Evolutionary conservation across 140 eudicot species (phyloP), one percentile per base, ranked within the genome.

Genomic region (Ambrosia hybrid): DNA sequence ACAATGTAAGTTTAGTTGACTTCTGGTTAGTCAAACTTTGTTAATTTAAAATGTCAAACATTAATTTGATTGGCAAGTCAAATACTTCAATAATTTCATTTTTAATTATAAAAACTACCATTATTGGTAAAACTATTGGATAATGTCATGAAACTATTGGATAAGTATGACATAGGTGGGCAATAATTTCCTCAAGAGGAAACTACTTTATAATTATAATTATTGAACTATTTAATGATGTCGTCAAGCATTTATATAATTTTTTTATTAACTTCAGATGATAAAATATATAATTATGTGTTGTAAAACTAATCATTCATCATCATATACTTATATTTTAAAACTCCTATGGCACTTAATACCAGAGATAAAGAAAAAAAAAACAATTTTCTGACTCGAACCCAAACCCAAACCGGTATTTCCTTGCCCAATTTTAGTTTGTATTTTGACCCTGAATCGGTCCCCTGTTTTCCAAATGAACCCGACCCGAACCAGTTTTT

Each of bases 161-260:
- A 70, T 70, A 62, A 70, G 81, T 37, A 51, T 70, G 76, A 77
- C 26, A 41, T 62, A 70, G 51, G 72, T 63, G 33, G 61, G 16
- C 77, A 52, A 70, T 71, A 56, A 70, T 62, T 61, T 62, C 77
- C 49, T 5, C 34, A 61, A 70, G 43, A 21, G 58, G 72, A 37
- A 77, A 60, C 64, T 39, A 37, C 33, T 74, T 37, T 49, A 61
- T 1, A 51, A 61, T 77, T 62, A 77, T 70, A 51, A 61, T 77
- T 62, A 77, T 70, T 70, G 72, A 7, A 26, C 51, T 33, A 52
- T 38, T 17, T 14, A 51, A 48, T 48, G 57, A 37, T 60, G 46
- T 26, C 14, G 60, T 77, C 77, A 77, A 77, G 66, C 58, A 48
- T 43, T 13, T 39, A 67, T 21, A 45, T 41, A 15, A 2, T 10